Evolutionary conservation across 164 flowering plant genomes (phyloP).

Genomic region (Nymphaea thermarum): DNA sequence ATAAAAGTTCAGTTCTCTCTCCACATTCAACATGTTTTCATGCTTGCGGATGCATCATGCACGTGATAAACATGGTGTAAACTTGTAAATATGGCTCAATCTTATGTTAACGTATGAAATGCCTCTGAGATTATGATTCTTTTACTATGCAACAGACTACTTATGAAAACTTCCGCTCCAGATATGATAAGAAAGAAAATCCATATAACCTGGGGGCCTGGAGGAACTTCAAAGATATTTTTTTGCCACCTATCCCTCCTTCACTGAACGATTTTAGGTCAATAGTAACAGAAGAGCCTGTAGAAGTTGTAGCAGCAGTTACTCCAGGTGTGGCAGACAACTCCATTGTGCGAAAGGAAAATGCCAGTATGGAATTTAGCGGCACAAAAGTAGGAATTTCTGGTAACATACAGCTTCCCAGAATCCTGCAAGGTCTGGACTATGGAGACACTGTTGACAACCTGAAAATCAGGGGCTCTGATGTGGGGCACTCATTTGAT

Average conservation of each 20-base stretch:
- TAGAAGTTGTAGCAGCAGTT: constrained; percentile 10
- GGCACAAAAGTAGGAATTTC: background rate
- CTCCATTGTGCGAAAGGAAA: constrained; percentile 33
- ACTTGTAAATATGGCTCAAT: background rate
- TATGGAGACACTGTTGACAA: constrained; percentile 39
- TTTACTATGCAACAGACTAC: constrained; percentile 49
- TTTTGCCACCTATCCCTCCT: constrained; percentile 50
- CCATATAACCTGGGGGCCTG: constrained; percentile 51
- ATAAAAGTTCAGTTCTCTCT: too few species aligned
- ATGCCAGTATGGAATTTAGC: constrained; percentile 53
- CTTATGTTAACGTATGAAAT: background rate
- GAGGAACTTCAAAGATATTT: constrained; percentile 36
- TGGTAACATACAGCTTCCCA: constrained; percentile 28
- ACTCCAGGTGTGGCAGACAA: constrained; percentile 19
- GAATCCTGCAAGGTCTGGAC: constrained; percentile 49
- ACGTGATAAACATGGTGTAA: background rate
- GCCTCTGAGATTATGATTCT: background rate
- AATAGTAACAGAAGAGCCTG: constrained; percentile 27
- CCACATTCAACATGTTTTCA: too few species aligned
- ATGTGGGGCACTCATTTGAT: constrained; percentile 17
- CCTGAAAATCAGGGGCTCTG: constrained; percentile 32
- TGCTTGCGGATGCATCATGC: background rate
- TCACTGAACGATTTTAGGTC: constrained; percentile 52
- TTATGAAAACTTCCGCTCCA: constrained; percentile 83
- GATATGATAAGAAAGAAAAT: constrained; percentile 86